Evolutionary conservation across 2,329 filamentous ascomycete species (phyloP), one percentile per base, ranked within the genome.

Genomic region (Fusarium domesticum): DNA sequence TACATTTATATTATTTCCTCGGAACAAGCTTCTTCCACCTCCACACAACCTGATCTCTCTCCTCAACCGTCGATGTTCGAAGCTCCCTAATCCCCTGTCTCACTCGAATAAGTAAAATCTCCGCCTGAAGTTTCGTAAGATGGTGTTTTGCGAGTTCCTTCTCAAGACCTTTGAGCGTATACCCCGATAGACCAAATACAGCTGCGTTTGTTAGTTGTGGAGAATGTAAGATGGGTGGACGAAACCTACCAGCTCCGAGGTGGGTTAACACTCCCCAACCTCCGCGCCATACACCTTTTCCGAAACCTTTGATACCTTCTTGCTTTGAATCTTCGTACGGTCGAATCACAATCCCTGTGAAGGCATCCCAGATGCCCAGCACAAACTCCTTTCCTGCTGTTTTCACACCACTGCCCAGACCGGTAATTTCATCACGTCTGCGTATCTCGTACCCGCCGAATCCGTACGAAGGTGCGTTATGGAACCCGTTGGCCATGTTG

Each of bases 401-500:
- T 39, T 71, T 76, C 6, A 89, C 71, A 1, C 64, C 64, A 17
- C 56, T 84, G 35, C 78, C 76, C 32, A 88, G 64, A 17, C 81
- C 84, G 1, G 82, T 84, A n/a, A 89, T 81, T 45, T 81, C 81
- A 18, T 83, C 80, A 3, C 77, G 70, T 35, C 79, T 78, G 6
- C 83, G 72, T 1, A 89, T 84, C 16, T 77, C 81, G 4, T 46
- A 36, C 12, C 80, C 83, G 10, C 81, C 78, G 52, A 86, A 57
- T 6, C 60, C 87, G 3, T 89, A 70, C 37, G 81, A 83, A 0
- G 85, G 85, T 2, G 79, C 82, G 54, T 89, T 89, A 60, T 87
- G 85, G 52, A 88, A 87, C 0, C 85, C 85, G 60, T 83, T 83
- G 1, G 85, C 80, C 28, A 89, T 66, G 19, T 81, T 83, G 41